These are phyloP conservation scores for Neoscytalidium dimidiatum DNA, from an alignment of 2,329 filamentous ascomycete genomes.

Conservation along the genomic window DNA sequence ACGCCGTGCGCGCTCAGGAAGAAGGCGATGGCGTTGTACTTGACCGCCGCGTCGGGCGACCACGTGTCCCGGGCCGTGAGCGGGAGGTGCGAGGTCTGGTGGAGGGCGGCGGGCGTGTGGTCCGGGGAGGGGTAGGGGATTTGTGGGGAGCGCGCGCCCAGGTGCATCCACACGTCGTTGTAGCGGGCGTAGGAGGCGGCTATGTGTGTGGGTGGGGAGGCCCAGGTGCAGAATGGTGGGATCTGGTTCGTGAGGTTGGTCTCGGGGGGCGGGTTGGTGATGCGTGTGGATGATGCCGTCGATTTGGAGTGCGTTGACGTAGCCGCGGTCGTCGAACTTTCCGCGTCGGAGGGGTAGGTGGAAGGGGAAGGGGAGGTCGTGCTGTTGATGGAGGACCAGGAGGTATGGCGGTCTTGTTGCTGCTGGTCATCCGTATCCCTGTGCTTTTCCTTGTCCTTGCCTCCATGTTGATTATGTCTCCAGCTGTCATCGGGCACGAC, in stretches of 20 bases:
- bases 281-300: background rate
- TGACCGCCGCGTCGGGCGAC: conserved; percentile 10
- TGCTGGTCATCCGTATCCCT: background rate
- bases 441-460: background rate
- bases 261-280: background rate
- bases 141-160: background rate
- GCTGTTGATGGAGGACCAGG: background rate
- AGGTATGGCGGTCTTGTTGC: background rate
- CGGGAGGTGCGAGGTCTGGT: background rate
- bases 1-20: conserved; percentile 22
- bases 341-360: background rate
- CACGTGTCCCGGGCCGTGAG: background rate
- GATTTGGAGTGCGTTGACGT: background rate
- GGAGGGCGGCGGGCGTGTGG: background rate
- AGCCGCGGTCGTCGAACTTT: background rate
- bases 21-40: conserved; percentile 14
- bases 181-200: background rate
- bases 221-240: too few relatives aligned
- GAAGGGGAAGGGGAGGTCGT: background rate
- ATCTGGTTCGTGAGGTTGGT: too few relatives aligned
- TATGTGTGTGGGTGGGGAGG: background rate
- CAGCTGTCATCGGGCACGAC: background rate
- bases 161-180: background rate
- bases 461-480: background rate
- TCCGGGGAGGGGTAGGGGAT: conserved; percentile 11